Base-by-base conservation (phyloP, 2,329 filamentous ascomycete genomes). In the Endothia cerciana region DNA sequence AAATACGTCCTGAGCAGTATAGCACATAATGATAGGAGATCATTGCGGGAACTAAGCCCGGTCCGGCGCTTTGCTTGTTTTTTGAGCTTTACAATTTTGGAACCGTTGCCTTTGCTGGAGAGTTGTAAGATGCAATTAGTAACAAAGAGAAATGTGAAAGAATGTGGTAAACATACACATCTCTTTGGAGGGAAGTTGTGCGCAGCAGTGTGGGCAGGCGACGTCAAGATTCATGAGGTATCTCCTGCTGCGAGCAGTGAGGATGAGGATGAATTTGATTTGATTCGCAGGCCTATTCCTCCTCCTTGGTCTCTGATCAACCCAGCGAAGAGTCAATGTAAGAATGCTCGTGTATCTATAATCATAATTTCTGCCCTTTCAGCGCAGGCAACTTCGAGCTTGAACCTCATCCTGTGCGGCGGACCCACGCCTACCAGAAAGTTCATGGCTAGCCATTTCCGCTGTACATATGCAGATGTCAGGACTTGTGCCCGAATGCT, bases 401-500 rank as follows among this genome's bases (percentile, higher is more conserved):
- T 6, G 47, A 30, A 22, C 25, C 7, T 15, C 47, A 6, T 49
- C 2, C 22, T n/a, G 13, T 22, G 45, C 5, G 22, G 25, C 25
- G 41, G n/a, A 22, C 41, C 41, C 41, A 28, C 8, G 47, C 47
- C 28, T 51, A 22, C 22, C 4, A 51, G 22, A 49, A 25, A 45
- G 13, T 40, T 25, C 22, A 60, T 60, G 47, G 53, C 43, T 15
- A 28, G 25, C 30, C 25, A 25, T n/a, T 19, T 33, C 55, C 22
- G 22, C 25, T 30, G 33, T 41, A 40, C 40, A 30, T 4, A 30
- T 62, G n/a, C 49, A 43, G 19, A 28, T 45, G 22, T 38, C 57
- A 28, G 61, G 60, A 59, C 60, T 63, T 38, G 60, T 49, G 66
- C 47, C 66, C 56, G 63, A 43, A 30, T 59, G 45, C 15, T 63